These are phyloP conservation scores for Xylaria palmicola DNA, from an alignment of 495 filamentous ascomycete genomes.

Conservation along the genomic window DNA sequence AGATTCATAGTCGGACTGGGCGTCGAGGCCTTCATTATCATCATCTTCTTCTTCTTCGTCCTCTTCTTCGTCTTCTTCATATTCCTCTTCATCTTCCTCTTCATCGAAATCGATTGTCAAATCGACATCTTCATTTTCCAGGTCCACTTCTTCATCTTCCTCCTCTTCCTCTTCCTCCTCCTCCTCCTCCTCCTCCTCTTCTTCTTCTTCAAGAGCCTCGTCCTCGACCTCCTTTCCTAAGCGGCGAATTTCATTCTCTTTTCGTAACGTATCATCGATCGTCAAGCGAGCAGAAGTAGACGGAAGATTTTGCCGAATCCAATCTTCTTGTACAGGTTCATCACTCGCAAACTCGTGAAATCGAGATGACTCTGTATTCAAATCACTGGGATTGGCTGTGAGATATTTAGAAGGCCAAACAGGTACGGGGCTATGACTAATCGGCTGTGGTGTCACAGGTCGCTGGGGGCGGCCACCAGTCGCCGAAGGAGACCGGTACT, in stretches of 20 bases:
- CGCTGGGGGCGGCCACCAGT: constrained; percentile 45
- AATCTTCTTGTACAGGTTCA: constrained; percentile 77
- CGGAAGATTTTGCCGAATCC: constrained; percentile 67
- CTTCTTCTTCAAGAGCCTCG: constrained; percentile 73
- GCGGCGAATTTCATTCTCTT: constrained; percentile 84
- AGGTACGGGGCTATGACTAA: constrained; percentile 34
- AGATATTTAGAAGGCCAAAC: constrained; percentile 44
- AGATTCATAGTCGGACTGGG: constrained; percentile 58
- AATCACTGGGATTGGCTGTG: constrained; percentile 49
- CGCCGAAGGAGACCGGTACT: constrained; percentile 45
- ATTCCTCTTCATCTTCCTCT: constrained; percentile 42
- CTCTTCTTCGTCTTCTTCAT: constrained; percentile 44
- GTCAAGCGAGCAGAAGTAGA: constrained; percentile 67
- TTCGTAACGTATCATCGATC: constrained; percentile 82
- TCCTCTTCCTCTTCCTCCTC: constrained; percentile 52
- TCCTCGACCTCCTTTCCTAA: constrained; percentile 89
- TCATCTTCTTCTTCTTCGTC: constrained; percentile 44
- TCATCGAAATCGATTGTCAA: constrained; percentile 26
- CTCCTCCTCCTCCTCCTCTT: constrained; percentile 60
- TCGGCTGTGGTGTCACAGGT: constrained; percentile 43
- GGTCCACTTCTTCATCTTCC: constrained; percentile 53
- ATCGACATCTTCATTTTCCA: constrained; percentile 49
- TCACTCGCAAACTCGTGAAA: constrained; percentile 95
- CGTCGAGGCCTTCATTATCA: constrained; percentile 47
- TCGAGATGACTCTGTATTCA: constrained; percentile 66